These are phyloP conservation scores for Candida ficus DNA, from an alignment of 805 yeast genomes.

Conservation along the genomic window DNA sequence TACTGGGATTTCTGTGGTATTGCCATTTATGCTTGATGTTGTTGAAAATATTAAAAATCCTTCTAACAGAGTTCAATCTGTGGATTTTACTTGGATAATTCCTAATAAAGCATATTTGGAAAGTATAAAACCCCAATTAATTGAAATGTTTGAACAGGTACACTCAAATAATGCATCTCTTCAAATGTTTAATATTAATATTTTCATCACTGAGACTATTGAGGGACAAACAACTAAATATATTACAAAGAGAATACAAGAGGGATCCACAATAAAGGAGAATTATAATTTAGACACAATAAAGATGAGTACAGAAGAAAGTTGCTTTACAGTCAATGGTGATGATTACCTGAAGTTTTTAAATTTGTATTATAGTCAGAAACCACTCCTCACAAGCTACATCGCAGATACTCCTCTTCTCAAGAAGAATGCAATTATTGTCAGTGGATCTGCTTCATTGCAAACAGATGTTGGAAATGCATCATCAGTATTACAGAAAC, in stretches of 20 bases:
- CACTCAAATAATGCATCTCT: not conserved
- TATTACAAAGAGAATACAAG: not conserved
- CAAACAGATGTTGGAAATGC: constrained; percentile 34
- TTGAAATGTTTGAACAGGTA: not conserved
- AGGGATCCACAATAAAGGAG: no score
- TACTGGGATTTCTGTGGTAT: constrained; percentile 45
- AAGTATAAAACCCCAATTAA: constrained; percentile 38
- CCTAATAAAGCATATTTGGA: constrained; percentile 28
- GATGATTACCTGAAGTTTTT: not conserved
- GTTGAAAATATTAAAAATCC: constrained; percentile 9
- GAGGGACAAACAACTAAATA: not conserved
- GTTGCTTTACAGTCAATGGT: not conserved
- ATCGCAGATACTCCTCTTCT: constrained; percentile 2
- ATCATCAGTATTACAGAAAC: constrained; percentile 37
- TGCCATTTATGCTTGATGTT: constrained; percentile 36
- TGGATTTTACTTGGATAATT: constrained; percentile 44
- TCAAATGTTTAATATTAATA: constrained; percentile 17
- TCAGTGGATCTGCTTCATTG: constrained; percentile 41
- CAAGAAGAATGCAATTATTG: constrained; percentile 36
- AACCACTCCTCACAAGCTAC: constrained; percentile 13
- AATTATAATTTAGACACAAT: no score
- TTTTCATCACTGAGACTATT: constrained; percentile 27
- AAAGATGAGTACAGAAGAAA: not conserved
- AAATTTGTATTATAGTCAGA: constrained; percentile 8
- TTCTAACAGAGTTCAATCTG: constrained; percentile 20